Conservation (phyloP, 192 early-diverging fungal genomes). For the Coemansia sp. region DNA sequence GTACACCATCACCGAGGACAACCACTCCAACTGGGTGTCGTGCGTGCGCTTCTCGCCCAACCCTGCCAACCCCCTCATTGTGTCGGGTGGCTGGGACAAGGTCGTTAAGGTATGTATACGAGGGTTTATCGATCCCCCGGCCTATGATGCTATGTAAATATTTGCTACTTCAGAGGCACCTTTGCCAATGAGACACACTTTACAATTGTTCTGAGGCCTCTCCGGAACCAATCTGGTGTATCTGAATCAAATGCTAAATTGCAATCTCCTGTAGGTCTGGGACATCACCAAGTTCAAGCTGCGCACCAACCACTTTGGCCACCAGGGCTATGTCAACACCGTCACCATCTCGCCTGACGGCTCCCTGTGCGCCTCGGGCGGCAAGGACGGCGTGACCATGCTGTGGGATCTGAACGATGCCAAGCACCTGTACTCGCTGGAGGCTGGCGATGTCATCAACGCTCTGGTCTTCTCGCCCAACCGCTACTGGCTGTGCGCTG, state of each 20-base stretch:
- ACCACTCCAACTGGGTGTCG: slow-evolving; percentile 98
- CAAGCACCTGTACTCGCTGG: slow-evolving; percentile 99
- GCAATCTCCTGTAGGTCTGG: slow-evolving; percentile 74
- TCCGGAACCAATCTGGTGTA: background rate
- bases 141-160: slow-evolving; percentile 55
- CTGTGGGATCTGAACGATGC: slow-evolving; percentile 99
- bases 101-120: slow-evolving; percentile 87
- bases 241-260: background rate
- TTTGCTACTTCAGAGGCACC: slow-evolving; percentile 75
- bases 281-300: slow-evolving; percentile 98
- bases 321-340: slow-evolving; percentile 97
- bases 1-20: slow-evolving; percentile 94
- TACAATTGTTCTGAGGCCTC: slow-evolving; percentile 19
- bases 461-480: slow-evolving; percentile 98
- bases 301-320: slow-evolving; percentile 98
- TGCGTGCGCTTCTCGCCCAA: slow-evolving; percentile 99
- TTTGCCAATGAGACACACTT: slow-evolving; percentile 63
- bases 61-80: slow-evolving; percentile 95
- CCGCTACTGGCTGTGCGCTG: slow-evolving; percentile 99
- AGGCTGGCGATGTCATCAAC: slow-evolving; percentile 95
- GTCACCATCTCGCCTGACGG: slow-evolving; percentile 99
- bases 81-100: slow-evolving; percentile 99
- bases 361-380: slow-evolving; percentile 99
- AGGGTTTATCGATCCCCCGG: slow-evolving; percentile 8
- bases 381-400: slow-evolving; percentile 98